These are phyloP conservation scores for Moelleriella libera DNA, from an alignment of 2,329 filamentous ascomycete species.

Conservation along the genomic window DNA sequence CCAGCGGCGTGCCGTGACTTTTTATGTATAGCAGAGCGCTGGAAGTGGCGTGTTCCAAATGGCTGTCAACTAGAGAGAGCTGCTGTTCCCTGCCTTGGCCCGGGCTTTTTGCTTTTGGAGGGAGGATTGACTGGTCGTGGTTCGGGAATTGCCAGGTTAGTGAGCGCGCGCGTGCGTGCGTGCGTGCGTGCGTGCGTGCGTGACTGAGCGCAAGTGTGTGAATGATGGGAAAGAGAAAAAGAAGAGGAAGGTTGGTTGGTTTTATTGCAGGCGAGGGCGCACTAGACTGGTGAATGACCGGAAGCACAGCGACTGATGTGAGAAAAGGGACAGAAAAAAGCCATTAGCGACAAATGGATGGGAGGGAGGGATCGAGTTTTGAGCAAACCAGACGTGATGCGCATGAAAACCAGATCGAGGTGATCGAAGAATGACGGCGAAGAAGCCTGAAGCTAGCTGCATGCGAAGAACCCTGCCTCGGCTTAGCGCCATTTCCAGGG, in stretches of 20 bases:
- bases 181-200: background rate
- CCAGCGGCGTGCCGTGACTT: no score
- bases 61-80: no score
- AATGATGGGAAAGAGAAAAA: background rate
- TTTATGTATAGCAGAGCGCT: no score
- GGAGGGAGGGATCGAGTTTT: conserved; percentile 14
- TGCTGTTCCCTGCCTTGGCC: no score
- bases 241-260: background rate
- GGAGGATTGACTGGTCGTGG: no score
- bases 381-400: conserved; percentile 14
- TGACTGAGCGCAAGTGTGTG: no score
- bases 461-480: conserved; percentile 4
- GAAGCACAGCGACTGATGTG: background rate
- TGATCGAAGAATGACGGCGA: conserved; percentile 15
- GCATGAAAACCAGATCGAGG: conserved; percentile 19
- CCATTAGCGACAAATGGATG: conserved; percentile 4
- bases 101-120: no score
- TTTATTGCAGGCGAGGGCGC: no score
- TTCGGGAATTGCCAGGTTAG: no score
- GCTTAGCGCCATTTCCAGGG: conserved; percentile 6
- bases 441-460: conserved; percentile 4
- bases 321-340: conserved; percentile 1
- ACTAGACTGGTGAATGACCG: no score
- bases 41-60: no score
- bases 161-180: no score